Base-by-base conservation (phyloP, 345 rosid genomes). In the Brassica juncea region DNA sequence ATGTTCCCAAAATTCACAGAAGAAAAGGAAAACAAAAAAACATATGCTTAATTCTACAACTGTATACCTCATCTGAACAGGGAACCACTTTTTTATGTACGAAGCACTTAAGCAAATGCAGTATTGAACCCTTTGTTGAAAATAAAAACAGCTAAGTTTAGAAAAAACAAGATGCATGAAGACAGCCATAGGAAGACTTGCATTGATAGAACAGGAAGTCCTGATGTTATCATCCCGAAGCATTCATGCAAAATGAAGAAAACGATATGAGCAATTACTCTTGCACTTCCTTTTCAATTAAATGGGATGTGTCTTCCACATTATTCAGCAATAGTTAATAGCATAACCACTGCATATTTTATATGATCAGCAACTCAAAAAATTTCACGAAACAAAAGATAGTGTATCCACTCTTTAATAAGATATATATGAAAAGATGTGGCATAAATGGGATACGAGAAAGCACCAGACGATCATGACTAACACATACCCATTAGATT, bases 161-260 rank as follows among this genome's bases (percentile, higher is more conserved):
- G 62, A 72, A 80, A 72, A 80, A 68, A 77, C 65, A 23, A 68
- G 39, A 75, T 66, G 66, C 57, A 71, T 37, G 35, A 69, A 66
- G 35, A 79, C 55, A 68, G 75, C 42, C 21, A 64, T 66, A 81
- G 72, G 64, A 79, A 32, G 68, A 90, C 98, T 89, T 88, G 91
- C 99, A 86, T 90, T 85, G 99, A 95, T 64, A 95, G 89, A 80
- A 95, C 89, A 76, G 99, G 99, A 80, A 95, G 93, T 76, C 97
- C 99, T 95, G 98, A 79, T 70, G 82, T 71, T 42, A 66, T 81
- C 86, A 80, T 80, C 84, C 28, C 85, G 75, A 61, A 79, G 78
- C 86, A 84, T 68, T 82, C 84, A 85, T 66, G 78, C 74, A 80
- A 82, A 63, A 67, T 66, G 59, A 78, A 70, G 81, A 82, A 81